Base-by-base conservation (phyloP, 2,329 filamentous ascomycete genomes). In the Chaetomium sp. region DNA sequence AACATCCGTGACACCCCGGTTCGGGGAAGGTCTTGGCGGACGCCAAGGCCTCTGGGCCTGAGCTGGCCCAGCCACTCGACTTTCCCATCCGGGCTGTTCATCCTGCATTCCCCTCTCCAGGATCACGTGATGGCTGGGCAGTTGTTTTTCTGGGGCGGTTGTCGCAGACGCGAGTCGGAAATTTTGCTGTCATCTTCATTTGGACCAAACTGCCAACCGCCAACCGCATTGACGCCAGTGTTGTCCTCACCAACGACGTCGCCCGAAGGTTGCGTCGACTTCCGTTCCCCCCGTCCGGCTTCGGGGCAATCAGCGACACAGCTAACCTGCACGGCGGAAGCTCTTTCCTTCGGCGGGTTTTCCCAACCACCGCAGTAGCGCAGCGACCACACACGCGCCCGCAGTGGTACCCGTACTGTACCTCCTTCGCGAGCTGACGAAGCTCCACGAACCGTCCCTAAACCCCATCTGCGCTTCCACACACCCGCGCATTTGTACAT, bases 111-210 rank as follows among this genome's bases (percentile, higher is more conserved):
- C 37, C 27, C 47, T 19, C 32, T 8, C 3, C 5, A 44, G 50
- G 57, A 64, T 65, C 62, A 65, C 62, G 64, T 66, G 64, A 59
- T 58, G 65, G 58, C 59, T 52, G 19, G 19, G 45, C 54, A 49
- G 5, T n/a, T 55, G 51, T 42, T 45, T 57, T 55, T 56, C 43
- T 43, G 46, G 41, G 14, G 14, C 40, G 40, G 40, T 36, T 35
- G 37, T 14, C 37, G 55, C 59, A 59, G 59, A 60, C 55, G 57
- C 59, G 59, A 58, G 59, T 55, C 52, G 53, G 54, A 59, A 61
- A 61, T 60, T 62, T 62, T 62, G 59, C 55, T 62, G 61, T 58
- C 59, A 61, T 61, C 63, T 59, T 61, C 47, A 49, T 63, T 59
- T 61, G 57, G 62, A 65, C 61, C 58, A 58, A 40, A 59, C 46